phyloP scores from a whole-genome alignment of 192 early-diverging fungal genomes.

The Globomyces pollinis-pini region DNA sequence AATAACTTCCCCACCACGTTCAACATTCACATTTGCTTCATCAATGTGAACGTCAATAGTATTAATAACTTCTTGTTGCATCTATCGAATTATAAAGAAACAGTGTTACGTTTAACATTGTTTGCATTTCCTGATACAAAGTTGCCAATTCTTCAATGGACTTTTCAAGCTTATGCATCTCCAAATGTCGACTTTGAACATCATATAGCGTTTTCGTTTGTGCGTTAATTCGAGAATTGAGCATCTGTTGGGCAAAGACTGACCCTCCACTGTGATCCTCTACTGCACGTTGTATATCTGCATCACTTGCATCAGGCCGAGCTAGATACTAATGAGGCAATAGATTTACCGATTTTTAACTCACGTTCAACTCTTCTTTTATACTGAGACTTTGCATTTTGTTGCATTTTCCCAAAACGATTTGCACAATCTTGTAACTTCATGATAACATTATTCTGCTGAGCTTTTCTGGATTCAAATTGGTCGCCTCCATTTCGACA shows the following conservation, averaged over 20 bases:
- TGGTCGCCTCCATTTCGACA: conserved; percentile 16
- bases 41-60: conserved; percentile 36
- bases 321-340: conserved; percentile 18
- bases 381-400: conserved; percentile 31
- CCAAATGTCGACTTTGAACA: conserved; percentile 55
- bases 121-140: conserved; percentile 61
- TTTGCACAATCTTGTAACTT: conserved; percentile 33
- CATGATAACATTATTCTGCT: conserved; percentile 28
- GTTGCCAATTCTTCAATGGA: conserved; percentile 47
- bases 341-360: conserved; percentile 31
- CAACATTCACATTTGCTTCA: conserved; percentile 3
- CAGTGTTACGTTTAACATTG: conserved; percentile 37
- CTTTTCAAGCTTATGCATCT: conserved; percentile 48
- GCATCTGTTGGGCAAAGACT: conserved; percentile 53
- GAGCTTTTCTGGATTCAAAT: conserved; percentile 21
- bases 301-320: conserved; percentile 45
- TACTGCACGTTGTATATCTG: conserved; percentile 52
- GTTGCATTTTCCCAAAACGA: conserved; percentile 27
- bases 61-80: conserved; percentile 42
- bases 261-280: conserved; percentile 30
- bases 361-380: conserved; percentile 41
- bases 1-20: conserved; percentile 23
- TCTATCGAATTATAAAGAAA: conserved; percentile 8
- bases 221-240: conserved; percentile 39
- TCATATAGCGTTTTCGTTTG: conserved; percentile 44